Conservation (phyloP, 148 eudicot genomes). For the Amaranthus palmeri region DNA sequence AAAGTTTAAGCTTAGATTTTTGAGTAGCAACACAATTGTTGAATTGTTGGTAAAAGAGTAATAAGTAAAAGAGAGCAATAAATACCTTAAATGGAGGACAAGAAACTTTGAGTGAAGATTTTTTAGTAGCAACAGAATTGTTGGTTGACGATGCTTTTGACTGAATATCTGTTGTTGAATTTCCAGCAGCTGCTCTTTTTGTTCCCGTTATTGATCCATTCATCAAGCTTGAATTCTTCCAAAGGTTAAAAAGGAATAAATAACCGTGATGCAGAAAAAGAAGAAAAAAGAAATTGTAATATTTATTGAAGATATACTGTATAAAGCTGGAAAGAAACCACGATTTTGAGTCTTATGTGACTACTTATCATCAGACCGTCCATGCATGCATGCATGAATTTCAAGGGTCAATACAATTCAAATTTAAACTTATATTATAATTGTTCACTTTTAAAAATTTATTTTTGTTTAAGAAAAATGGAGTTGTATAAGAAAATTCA, state of each 20-base stretch:
- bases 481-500: too few species aligned
- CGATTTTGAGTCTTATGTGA: not conserved
- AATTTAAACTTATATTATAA: too few species aligned
- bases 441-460: too few species aligned
- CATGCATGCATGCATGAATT: slow-evolving; percentile 13
- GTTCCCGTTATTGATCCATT: slow-evolving; percentile 31
- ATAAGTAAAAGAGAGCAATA: too few species aligned
- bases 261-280: not conserved
- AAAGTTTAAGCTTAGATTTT: too few species aligned
- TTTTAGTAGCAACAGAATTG: slow-evolving; percentile 24
- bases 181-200: slow-evolving; percentile 34
- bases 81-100: slow-evolving; percentile 44
- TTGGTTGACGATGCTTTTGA: slow-evolving; percentile 31
- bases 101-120: slow-evolving; percentile 31
- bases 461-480: too few species aligned
- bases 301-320: slow-evolving; percentile 22
- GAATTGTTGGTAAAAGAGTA: too few species aligned
- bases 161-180: slow-evolving; percentile 17
- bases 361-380: too few species aligned
- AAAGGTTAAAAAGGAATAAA: not conserved
- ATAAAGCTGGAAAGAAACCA: slow-evolving; percentile 23
- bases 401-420: too few species aligned
- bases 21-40: too few species aligned
- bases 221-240: slow-evolving; percentile 15
- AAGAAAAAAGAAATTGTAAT: not conserved